Base-by-base conservation (phyloP, 345 rosid species). In the Garcia nutans region DNA sequence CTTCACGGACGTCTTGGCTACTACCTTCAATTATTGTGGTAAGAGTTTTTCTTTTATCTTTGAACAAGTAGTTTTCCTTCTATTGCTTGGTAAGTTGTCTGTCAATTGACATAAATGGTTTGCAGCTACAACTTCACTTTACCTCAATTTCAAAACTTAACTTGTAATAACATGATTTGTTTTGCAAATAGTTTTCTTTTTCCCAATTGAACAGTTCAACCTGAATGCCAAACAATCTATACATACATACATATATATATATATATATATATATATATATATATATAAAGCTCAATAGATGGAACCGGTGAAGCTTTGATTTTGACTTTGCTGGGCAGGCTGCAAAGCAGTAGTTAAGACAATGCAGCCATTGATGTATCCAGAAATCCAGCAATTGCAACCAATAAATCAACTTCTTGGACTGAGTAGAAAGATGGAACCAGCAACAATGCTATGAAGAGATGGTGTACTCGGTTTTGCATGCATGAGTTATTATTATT, bases 1-100 rank as follows among this genome's bases (percentile, higher is more conserved):
- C 52, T 26, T 62, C 24, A 13, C 55, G 74, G 78, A 68, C 49
- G 37, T 45, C 42, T 69, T 16, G 41, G 70, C 23, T 24, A 42
- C 63, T 70, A 41, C 28, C 61, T 74, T 64, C 54, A 24, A 5
- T 41, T 20, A 2, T 28, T 13, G 69, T 17, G 66, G 82, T 74
- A 64, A 74, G 75, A 70, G 47, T 22, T n/a, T 78, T 59, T 2
- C 6, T 37, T 19, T 33, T 28, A 28, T 28, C 2, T 28, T 28
- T 28, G 31, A 28, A 28, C 31, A 28, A 28, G 31, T 1, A 28
- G 31, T n/a, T 78, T 59, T 2, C 6, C 22, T 19, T 33, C 17
- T 50, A 13, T 13, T 50, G 55, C 3, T 12, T 19, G 50, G 23
- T n/a, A 41, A 12, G 31, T 28, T 28, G 31, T 70, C 31, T 55